These are phyloP conservation scores for Ceratocystis variospora DNA, from an alignment of 2,329 filamentous ascomycete species.

Conservation along the genomic window DNA sequence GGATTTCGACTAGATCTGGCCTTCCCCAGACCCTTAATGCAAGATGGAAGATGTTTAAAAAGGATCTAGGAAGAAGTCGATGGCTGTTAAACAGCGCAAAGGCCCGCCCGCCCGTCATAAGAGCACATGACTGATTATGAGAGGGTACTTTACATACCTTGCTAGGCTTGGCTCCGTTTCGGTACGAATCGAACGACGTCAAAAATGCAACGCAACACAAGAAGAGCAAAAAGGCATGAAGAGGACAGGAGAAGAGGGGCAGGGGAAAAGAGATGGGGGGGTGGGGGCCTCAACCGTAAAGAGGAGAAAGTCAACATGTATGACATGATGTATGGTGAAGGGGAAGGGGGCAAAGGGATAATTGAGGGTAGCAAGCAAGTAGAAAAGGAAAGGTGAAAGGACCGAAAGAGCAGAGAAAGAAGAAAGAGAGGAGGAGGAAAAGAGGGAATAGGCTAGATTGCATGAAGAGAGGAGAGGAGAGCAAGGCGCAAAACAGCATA, in stretches of 20 bases:
- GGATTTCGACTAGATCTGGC: not conserved
- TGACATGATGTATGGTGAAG: not conserved
- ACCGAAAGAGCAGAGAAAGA: not conserved
- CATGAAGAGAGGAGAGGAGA: not conserved
- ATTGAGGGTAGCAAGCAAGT: not conserved
- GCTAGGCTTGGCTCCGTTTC: not conserved
- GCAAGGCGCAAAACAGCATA: not conserved
- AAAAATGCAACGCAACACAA: slow-evolving; percentile 2
- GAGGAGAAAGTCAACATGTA: no score
- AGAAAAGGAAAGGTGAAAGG: not conserved
- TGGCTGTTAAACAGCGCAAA: not conserved
- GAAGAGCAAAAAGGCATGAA: not conserved
- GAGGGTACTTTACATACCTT: no score
- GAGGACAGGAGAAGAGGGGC: not conserved
- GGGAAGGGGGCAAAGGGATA: not conserved
- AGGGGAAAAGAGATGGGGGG: not conserved
- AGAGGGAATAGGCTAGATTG: not conserved
- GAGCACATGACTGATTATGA: not conserved
- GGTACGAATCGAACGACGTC: slow-evolving; percentile 4
- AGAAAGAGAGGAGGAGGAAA: not conserved
- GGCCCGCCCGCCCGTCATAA: not conserved
- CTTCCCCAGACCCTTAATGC: not conserved
- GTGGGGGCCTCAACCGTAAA: not conserved
- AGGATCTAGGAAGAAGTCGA: not conserved
- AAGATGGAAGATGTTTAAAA: not conserved